Base-by-base conservation (phyloP, 805 yeast genomes). In the Ogataea chonburiensis region DNA sequence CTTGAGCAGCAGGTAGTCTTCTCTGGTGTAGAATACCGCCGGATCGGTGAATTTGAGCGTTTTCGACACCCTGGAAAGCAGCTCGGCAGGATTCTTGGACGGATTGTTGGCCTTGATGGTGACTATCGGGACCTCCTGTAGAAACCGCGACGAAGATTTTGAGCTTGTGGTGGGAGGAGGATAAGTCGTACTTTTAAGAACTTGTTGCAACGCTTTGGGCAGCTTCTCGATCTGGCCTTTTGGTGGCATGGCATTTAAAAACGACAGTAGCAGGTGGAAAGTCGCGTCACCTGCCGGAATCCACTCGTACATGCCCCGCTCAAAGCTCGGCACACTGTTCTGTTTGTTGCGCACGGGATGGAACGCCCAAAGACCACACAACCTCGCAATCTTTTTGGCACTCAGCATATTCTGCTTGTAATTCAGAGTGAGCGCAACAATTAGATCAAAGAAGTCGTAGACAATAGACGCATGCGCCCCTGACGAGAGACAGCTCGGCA, bases 341-440 rank as follows among this genome's bases (percentile, higher is more conserved):
- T 50, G 45, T 5, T 51, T 45, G 28, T 43, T 52, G 42, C 59
- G 46, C 9, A 54, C 47, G 0, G 65, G 63, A 35, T 50, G 56
- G 52, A 88, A 88, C 0, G 95, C 97, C 96, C 96, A 88, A 16
- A 86, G 63, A 6, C 91, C 89, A 24, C 91, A 81, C 77, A 88
- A 73, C 47, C 84, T 80, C 9, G 93, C 71, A 12, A 88, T 71
- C 53, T 86, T 86, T 31, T 88, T 70, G 0, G 93, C 94, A 52
- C 85, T 77, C 68, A 88, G 64, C 52, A 82, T 78, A 52, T 87
- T 86, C 26, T 78, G 75, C 49, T 79, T 82, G 3, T 94, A 78
- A 60, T 86, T 84, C 7, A 94, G 77, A 0, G 94, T 79, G 26
- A 88, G 62, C 8, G 87, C 72, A 8, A 86, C 84, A 28, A 89